Percentiles rank a stretch among this genome's conserved stretches.
Conservation (phyloP, 441 rosid species). For the Capsella rubella region DNA sequence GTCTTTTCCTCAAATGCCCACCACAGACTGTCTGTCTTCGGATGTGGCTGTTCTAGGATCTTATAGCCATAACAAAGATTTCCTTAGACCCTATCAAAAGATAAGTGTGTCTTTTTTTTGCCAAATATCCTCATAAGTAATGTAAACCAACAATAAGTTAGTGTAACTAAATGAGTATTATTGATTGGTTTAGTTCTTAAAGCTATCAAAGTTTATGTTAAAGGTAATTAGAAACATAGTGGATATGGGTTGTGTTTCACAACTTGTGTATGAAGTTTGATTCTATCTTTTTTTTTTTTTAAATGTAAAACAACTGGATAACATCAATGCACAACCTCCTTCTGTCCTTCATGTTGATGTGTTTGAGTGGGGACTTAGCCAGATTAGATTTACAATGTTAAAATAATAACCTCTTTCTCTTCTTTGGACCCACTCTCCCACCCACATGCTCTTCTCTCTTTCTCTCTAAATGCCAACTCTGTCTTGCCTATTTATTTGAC, state of each 20-base stretch:
- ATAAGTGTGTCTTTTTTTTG: background rate
- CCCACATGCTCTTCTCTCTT: constrained; percentile 53
- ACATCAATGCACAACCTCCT: constrained; percentile 57
- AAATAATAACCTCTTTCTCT: background rate
- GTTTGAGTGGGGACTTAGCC: constrained; percentile 49
- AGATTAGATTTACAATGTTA: constrained; percentile 63
- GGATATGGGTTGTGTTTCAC: constrained; percentile 21
- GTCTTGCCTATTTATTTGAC: constrained; percentile 59
- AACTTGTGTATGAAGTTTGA: constrained; percentile 36
- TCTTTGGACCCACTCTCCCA: constrained; percentile 62
- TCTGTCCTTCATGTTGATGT: constrained; percentile 56
- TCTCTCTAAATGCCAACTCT: constrained; percentile 20
- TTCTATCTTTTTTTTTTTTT: constrained; percentile 23
- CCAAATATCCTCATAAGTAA: constrained; percentile 1
- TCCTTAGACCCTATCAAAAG: constrained; percentile 9
- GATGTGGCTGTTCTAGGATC: constrained; percentile 40
- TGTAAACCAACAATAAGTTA: background rate
- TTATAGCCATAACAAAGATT: constrained; percentile 28
- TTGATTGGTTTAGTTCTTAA: background rate
- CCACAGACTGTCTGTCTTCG: constrained; percentile 30
- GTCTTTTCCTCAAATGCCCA: constrained; percentile 36
- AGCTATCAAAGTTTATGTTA: background rate
- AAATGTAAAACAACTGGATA: constrained; percentile 53
- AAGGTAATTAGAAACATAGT: constrained; percentile 12
- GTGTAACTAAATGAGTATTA: constrained; percentile 1